Conservation (phyloP, 805 yeast species). For the Candida arabinofermentans region DNA sequence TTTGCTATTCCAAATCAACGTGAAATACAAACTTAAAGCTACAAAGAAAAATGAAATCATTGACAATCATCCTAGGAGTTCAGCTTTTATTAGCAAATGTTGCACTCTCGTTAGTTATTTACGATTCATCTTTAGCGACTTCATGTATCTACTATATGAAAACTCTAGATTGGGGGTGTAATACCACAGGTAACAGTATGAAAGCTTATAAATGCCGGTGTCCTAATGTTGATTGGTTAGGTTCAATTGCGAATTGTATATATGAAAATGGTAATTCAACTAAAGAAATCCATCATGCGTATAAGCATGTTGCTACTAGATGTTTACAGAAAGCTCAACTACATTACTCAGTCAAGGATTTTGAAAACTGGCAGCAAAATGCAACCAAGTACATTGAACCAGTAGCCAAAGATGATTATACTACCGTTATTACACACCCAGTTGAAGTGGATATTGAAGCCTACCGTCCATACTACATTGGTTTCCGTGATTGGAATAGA, state of each 20-base stretch:
- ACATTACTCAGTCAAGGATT: constrained; percentile 31
- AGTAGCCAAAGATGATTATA: constrained; percentile 25
- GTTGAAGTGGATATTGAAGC: constrained; percentile 29
- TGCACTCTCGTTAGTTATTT: constrained; percentile 6
- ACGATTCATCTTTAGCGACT: constrained; percentile 37
- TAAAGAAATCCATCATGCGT: constrained; percentile 34
- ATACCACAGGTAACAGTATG: constrained; percentile 31
- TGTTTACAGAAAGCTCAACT: constrained; percentile 34
- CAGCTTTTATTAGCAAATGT: background rate
- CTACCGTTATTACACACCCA: constrained; percentile 28
- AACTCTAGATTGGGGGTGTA: constrained; percentile 42
- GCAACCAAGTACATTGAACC: constrained; percentile 32
- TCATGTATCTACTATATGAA: constrained; percentile 38
- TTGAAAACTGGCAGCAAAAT: constrained; percentile 28
- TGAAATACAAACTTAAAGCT: too few species aligned
- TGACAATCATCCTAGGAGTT: background rate
- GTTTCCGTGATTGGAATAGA: constrained; percentile 35
- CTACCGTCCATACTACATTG: constrained; percentile 30
- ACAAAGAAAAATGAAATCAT: background rate
- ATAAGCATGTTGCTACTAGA: constrained; percentile 33
- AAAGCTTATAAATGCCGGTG: constrained; percentile 38
- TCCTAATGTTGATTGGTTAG: constrained; percentile 39
- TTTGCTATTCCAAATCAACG: too few species aligned
- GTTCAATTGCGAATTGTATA: constrained; percentile 41
- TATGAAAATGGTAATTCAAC: constrained; percentile 29